phyloP scores from a whole-genome alignment of 2,329 filamentous ascomycete genomes.

The Colletotrichum agaves region DNA sequence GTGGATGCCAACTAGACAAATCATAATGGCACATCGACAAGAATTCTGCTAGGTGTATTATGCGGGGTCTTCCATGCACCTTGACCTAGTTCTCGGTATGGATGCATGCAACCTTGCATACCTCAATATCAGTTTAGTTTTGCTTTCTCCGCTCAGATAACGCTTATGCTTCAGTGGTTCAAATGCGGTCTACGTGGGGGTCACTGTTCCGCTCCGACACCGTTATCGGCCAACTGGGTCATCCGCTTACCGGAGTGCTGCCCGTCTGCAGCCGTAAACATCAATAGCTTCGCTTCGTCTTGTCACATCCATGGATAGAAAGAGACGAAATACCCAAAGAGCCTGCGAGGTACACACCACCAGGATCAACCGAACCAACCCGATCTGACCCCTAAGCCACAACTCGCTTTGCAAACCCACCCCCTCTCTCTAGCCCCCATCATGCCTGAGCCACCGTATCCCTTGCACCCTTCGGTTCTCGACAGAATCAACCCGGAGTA shows the following conservation, averaged over 20 bases:
- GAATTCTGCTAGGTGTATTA: not conserved
- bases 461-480: conserved; percentile 36
- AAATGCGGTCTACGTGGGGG: conserved; percentile 5
- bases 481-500: conserved; percentile 61
- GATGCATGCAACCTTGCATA: conserved; percentile 9
- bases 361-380: not conserved
- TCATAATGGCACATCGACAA: not conserved
- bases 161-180: not conserved
- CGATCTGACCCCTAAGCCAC: not conserved
- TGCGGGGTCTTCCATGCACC: not conserved
- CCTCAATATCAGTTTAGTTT: not conserved
- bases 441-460: conserved; percentile 45
- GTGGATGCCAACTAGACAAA: too few relatives aligned
- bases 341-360: not conserved
- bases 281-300: not conserved
- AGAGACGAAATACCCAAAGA: not conserved
- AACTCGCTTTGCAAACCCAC: not conserved
- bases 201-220: conserved; percentile 7
- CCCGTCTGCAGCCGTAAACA: not conserved
- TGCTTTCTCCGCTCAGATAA: not conserved
- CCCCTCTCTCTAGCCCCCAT: not conserved
- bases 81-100: not conserved
- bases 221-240: conserved; percentile 6
- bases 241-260: conserved; percentile 5
- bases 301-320: not conserved